Evolutionary conservation across 164 flowering plant genomes (phyloP).

Genomic region (Echeveria elegans): DNA sequence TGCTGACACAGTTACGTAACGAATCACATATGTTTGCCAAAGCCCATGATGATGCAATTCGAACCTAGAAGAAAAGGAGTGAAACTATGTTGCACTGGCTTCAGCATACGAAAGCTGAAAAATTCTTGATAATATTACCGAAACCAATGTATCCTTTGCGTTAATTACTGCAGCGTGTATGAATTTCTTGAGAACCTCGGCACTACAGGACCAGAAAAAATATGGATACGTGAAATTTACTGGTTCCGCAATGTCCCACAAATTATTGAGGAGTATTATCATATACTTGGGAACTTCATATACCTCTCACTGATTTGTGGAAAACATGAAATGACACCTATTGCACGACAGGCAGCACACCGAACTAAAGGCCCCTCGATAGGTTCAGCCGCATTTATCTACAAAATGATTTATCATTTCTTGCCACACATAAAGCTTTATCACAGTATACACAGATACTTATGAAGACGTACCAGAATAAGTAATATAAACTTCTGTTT

Average conservation of each 20-base stretch:
- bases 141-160: constrained; percentile 40
- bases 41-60: constrained; percentile 92
- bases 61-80: constrained; percentile 44
- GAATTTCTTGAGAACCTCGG: constrained; percentile 55
- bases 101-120: background rate
- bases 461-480: constrained; percentile 43
- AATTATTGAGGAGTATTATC: background rate
- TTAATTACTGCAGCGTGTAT: constrained; percentile 52
- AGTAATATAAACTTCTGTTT: constrained; percentile 52
- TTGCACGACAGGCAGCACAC: constrained; percentile 93
- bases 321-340: constrained; percentile 83
- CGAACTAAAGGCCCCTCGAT: constrained; percentile 76
- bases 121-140: constrained; percentile 29
- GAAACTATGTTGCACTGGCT: background rate
- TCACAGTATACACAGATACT: background rate
- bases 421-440: background rate
- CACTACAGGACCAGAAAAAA: constrained; percentile 27
- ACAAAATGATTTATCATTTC: constrained; percentile 8
- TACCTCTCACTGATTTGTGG: constrained; percentile 61
- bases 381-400: constrained; percentile 53
- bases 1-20: constrained; percentile 34
- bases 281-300: background rate
- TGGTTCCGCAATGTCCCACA: background rate
- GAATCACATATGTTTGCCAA: constrained; percentile 87
- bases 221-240: constrained; percentile 13